phyloP scores from a whole-genome alignment of 2,329 filamentous ascomycete species.

The Cladosporium sp. region DNA sequence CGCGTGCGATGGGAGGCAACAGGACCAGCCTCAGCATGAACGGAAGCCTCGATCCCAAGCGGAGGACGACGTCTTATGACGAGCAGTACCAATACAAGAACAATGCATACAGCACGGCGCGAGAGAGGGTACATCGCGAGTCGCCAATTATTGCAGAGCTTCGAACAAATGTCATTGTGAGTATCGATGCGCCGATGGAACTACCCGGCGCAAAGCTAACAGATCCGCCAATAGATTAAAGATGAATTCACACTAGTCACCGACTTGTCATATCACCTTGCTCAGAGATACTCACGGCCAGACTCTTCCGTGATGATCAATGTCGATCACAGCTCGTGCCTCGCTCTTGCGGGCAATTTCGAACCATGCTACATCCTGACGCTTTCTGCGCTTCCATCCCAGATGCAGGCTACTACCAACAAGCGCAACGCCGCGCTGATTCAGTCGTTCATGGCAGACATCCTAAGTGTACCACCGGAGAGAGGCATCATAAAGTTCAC shows the following conservation, averaged over 20 bases:
- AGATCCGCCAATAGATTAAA: constrained; percentile 57
- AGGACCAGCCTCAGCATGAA: constrained; percentile 28
- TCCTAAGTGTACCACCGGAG: constrained; percentile 64
- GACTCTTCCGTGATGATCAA: constrained; percentile 73
- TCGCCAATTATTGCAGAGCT: constrained; percentile 52
- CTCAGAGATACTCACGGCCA: constrained; percentile 73
- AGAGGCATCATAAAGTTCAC: constrained; percentile 75
- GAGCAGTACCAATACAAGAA: constrained; percentile 39
- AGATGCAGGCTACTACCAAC: constrained; percentile 74
- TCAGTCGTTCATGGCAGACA: constrained; percentile 72
- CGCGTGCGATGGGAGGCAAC: constrained; percentile 20
- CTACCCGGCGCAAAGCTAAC: constrained; percentile 16
- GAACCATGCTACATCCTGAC: constrained; percentile 79
- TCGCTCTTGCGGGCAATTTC: constrained; percentile 73
- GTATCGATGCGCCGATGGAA: constrained; percentile 28
- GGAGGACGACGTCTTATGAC: constrained; percentile 40
- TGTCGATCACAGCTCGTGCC: constrained; percentile 72
- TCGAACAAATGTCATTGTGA: constrained; percentile 55
- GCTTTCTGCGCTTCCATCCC: constrained; percentile 68
- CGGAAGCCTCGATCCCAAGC: constrained; percentile 29
- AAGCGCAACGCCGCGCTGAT: constrained; percentile 78
- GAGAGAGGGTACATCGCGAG: constrained; percentile 19
- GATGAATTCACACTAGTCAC: constrained; percentile 76
- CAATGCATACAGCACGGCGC: constrained; percentile 22
- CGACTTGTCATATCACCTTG: constrained; percentile 71